These are phyloP conservation scores for Penicillium waksmanii DNA, from an alignment of 495 filamentous ascomycete genomes.

Conservation along the genomic window DNA sequence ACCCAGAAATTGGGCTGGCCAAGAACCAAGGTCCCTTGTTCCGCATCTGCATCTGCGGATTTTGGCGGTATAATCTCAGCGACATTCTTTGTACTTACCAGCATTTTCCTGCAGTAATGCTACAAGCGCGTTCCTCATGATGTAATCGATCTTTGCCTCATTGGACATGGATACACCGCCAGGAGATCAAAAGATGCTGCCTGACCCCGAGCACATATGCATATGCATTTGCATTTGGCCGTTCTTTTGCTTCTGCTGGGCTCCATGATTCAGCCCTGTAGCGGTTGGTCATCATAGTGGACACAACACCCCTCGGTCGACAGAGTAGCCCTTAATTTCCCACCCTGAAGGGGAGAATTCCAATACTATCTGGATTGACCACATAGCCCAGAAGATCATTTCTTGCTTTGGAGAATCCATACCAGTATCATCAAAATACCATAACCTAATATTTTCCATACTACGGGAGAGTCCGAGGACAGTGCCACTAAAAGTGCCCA, in stretches of 20 bases:
- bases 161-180: constrained; percentile 23
- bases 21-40: constrained; percentile 4
- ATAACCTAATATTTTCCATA: background rate
- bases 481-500: background rate
- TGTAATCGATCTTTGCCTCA: constrained; percentile 30
- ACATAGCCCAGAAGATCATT: no score
- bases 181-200: constrained; percentile 2
- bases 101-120: background rate
- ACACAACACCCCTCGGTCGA: background rate
- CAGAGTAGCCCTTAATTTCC: no score
- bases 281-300: background rate
- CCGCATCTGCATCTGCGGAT: background rate
- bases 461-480: background rate
- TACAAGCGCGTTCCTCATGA: constrained; percentile 17
- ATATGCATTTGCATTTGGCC: background rate
- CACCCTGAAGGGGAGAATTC: no score
- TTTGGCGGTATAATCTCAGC: background rate
- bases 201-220: background rate
- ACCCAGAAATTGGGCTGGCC: constrained; percentile 6
- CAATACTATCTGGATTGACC: no score
- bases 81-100: background rate
- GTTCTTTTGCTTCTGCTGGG: background rate
- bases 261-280: constrained; percentile 3
- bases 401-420: background rate
- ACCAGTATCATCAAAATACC: background rate